Evolutionary conservation across 768 basidiomycete genomes (phyloP).

Genomic region (Tephrocybe sp.): DNA sequence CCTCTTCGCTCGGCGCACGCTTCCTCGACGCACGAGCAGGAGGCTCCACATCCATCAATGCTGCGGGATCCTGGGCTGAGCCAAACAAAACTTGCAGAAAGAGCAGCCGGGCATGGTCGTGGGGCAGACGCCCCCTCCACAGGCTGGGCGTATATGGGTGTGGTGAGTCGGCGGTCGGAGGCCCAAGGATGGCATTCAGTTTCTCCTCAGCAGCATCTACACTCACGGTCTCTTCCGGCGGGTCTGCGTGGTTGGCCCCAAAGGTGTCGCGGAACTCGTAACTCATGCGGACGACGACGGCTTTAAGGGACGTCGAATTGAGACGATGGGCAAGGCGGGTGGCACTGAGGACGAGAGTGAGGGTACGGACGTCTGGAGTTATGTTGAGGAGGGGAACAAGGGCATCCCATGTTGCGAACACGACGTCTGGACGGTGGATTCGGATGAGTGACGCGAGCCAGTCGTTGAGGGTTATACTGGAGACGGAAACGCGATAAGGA

Average conservation of each 20-base stretch:
- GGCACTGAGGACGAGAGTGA: slow-evolving; percentile 61
- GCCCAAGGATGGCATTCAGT: background rate
- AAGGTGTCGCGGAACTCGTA: slow-evolving; percentile 9
- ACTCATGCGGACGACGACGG: slow-evolving; percentile 45
- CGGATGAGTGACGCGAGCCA: slow-evolving; percentile 51
- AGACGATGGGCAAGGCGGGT: slow-evolving; percentile 53
- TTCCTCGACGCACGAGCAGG: slow-evolving; percentile 27
- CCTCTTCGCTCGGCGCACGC: background rate
- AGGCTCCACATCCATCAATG: slow-evolving; percentile 28
- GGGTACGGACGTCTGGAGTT: slow-evolving; percentile 51
- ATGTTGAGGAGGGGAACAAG: slow-evolving; percentile 59
- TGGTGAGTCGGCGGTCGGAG: background rate
- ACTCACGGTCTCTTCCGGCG: background rate
- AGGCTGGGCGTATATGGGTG: slow-evolving; percentile 19
- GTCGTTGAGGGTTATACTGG: slow-evolving; percentile 30
- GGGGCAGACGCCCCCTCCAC: slow-evolving; percentile 20
- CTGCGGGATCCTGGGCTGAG: slow-evolving; percentile 33
- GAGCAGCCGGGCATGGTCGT: slow-evolving; percentile 24
- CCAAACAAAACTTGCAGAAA: slow-evolving; percentile 61
- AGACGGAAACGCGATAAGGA: slow-evolving; percentile 6
- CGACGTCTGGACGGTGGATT: slow-evolving; percentile 57
- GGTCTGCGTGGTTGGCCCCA: background rate
- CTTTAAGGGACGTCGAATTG: slow-evolving; percentile 48
- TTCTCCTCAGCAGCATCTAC: background rate
- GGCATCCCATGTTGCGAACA: slow-evolving; percentile 70